Evolutionary conservation across 2,329 filamentous ascomycete genomes (phyloP).

Genomic region (Penicillium freii): DNA sequence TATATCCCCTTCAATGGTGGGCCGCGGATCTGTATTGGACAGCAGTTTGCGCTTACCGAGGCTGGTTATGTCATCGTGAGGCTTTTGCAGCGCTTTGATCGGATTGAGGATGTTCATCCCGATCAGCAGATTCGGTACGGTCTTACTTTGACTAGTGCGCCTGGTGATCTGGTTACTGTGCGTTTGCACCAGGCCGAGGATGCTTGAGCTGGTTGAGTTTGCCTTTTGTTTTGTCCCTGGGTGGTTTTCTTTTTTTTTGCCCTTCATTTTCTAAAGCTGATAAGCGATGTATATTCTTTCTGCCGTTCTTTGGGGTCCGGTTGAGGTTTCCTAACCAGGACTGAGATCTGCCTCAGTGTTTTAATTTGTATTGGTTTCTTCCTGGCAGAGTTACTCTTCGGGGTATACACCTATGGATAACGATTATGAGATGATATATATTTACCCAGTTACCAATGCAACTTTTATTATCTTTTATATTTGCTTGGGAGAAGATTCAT

Average conservation of each 20-base stretch:
- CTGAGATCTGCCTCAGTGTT: neutral
- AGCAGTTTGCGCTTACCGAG: conserved; percentile 79
- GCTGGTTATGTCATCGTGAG: conserved; percentile 65
- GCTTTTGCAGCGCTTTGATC: conserved; percentile 69
- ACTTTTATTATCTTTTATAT: too few relatives aligned
- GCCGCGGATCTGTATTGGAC: conserved; percentile 71
- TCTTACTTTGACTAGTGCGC: conserved; percentile 28
- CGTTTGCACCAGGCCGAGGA: conserved; percentile 30
- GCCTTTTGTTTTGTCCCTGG: neutral
- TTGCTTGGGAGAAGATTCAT: too few relatives aligned
- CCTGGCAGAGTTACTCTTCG: neutral
- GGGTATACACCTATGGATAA: neutral
- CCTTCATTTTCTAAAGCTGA: neutral
- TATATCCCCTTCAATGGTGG: conserved; percentile 76
- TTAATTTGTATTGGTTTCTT: neutral
- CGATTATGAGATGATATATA: neutral
- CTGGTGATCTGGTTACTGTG: conserved; percentile 32
- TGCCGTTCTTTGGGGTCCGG: neutral
- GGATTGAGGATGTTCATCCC: conserved; percentile 48
- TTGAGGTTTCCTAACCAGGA: neutral
- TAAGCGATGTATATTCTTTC: neutral
- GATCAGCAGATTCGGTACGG: conserved; percentile 21
- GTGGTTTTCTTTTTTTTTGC: too few relatives aligned
- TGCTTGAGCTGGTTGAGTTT: conserved; percentile 4
- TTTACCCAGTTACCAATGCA: neutral